These are phyloP conservation scores for Sporothrix schenckii DNA, from an alignment of 2,329 filamentous ascomycete species.

Conservation along the genomic window DNA sequence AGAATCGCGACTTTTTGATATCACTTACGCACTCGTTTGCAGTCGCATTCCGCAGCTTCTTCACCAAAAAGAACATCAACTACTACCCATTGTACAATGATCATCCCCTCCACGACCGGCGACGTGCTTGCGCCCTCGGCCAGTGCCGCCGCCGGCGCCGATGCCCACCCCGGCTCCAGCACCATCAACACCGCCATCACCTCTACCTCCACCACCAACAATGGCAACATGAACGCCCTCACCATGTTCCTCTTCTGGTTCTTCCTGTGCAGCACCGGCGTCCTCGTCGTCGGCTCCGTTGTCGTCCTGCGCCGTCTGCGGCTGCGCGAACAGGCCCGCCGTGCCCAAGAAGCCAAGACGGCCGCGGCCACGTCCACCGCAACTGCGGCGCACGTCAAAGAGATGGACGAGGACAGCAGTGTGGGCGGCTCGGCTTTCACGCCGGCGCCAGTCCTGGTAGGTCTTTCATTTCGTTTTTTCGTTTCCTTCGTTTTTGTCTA, in stretches of 20 bases:
- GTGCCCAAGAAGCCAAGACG: background rate
- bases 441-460: background rate
- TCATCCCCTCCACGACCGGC: constrained; percentile 9
- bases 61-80: background rate
- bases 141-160: background rate
- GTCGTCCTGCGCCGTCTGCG: constrained; percentile 32
- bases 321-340: constrained; percentile 25
- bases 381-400: background rate
- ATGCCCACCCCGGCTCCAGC: constrained; percentile 4
- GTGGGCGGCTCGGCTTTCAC: constrained; percentile 6
- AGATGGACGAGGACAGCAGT: constrained; percentile 19
- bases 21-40: background rate
- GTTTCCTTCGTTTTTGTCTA: background rate
- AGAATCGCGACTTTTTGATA: background rate
- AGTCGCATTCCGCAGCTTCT: background rate
- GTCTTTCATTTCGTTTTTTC: background rate
- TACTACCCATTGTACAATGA: constrained; percentile 8
- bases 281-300: constrained; percentile 27
- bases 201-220: constrained; percentile 23
- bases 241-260: constrained; percentile 35
- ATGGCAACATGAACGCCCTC: constrained; percentile 31
- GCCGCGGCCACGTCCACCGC: background rate
- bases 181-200: constrained; percentile 14
- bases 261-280: constrained; percentile 33
- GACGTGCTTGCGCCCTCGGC: background rate